These are phyloP conservation scores for Candida tetrigidarum DNA, from an alignment of 1,139 yeast species.

Conservation along the genomic window DNA sequence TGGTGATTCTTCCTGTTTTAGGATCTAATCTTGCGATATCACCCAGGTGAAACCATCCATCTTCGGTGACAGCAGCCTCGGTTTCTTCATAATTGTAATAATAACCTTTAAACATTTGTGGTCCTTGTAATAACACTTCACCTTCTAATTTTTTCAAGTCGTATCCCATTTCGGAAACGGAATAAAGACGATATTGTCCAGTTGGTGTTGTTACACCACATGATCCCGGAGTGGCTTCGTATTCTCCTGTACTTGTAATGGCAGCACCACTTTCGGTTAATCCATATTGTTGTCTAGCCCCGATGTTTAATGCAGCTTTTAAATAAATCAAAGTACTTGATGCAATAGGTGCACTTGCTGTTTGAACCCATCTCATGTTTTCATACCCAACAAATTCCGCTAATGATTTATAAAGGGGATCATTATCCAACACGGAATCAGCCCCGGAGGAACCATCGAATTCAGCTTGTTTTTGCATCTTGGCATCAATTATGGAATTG, in stretches of 20 bases:
- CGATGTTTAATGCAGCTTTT: constrained; percentile 36
- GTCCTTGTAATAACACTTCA: constrained; percentile 37
- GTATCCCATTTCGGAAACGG: constrained; percentile 34
- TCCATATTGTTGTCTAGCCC: constrained; percentile 42
- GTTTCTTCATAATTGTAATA: constrained; percentile 32
- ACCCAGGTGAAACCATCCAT: constrained; percentile 44
- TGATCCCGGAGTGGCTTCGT: constrained; percentile 37
- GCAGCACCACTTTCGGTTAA: constrained; percentile 45
- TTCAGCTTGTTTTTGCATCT: constrained; percentile 27
- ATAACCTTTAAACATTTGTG: constrained; percentile 35
- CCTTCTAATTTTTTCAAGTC: constrained; percentile 27
- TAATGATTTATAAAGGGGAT: constrained; percentile 28
- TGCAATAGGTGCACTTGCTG: constrained; percentile 43
- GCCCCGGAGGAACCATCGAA: constrained; percentile 30
- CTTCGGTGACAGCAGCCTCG: constrained; percentile 21
- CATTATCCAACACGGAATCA: constrained; percentile 27
- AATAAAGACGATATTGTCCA: constrained; percentile 31
- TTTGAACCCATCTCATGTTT: constrained; percentile 28
- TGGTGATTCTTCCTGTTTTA: constrained; percentile 29
- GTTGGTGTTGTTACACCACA: constrained; percentile 36
- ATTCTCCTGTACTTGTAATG: constrained; percentile 28
- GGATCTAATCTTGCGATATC: constrained; percentile 38
- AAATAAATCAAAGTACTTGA: constrained; percentile 34
- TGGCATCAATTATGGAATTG: constrained; percentile 26
- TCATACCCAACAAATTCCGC: constrained; percentile 34